Evolutionary conservation across 192 early-diverging fungal genomes (phyloP).

Genomic region (Pilobolus umbonatus): DNA sequence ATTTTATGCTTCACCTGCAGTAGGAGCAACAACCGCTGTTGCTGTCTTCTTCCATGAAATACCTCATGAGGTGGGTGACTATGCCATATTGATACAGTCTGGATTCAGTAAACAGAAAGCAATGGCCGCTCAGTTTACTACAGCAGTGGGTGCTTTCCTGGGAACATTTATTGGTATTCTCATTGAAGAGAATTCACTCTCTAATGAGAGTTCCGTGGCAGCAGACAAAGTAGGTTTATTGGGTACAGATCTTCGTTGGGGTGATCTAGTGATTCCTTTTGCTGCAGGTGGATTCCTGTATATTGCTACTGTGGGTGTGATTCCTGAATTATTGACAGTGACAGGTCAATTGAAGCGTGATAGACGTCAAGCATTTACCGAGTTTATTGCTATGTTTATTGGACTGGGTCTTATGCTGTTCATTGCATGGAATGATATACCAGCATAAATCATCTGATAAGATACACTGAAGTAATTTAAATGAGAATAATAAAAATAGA

Average conservation of each 20-base stretch:
- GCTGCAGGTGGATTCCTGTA: slow-evolving; percentile 86
- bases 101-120: slow-evolving; percentile 71
- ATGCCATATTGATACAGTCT: slow-evolving; percentile 77
- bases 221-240: slow-evolving; percentile 35
- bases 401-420: slow-evolving; percentile 72
- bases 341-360: slow-evolving; percentile 51
- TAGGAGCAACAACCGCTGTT: slow-evolving; percentile 76
- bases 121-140: slow-evolving; percentile 71
- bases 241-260: slow-evolving; percentile 54
- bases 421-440: slow-evolving; percentile 68
- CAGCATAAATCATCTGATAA: too few species aligned
- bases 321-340: slow-evolving; percentile 74
- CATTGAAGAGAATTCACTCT: slow-evolving; percentile 54
- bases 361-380: slow-evolving; percentile 45
- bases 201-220: not conserved
- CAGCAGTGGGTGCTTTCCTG: slow-evolving; percentile 75
- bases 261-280: slow-evolving; percentile 79
- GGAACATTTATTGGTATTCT: slow-evolving; percentile 71
- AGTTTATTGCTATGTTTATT: slow-evolving; percentile 67
- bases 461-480: too few species aligned
- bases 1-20: slow-evolving; percentile 73
- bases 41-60: slow-evolving; percentile 88
- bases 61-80: slow-evolving; percentile 84
- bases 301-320: slow-evolving; percentile 80
- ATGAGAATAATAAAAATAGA: too few species aligned